These are phyloP conservation scores for Gentiana straminea DNA, from an alignment of 257 asterid species.

Conservation along the genomic window DNA sequence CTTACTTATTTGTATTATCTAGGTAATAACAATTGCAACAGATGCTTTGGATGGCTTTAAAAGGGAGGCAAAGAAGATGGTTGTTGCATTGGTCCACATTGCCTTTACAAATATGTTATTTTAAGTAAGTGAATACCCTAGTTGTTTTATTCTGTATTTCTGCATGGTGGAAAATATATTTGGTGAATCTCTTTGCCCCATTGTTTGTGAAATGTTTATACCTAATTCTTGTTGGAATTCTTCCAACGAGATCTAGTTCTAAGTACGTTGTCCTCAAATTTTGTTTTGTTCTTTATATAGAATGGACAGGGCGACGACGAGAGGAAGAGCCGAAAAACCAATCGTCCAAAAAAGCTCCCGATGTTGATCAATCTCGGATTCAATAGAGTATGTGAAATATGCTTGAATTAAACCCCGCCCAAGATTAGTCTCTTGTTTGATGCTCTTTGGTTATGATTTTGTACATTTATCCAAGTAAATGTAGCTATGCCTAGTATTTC, in stretches of 20 bases:
- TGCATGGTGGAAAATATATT: too few relatives aligned
- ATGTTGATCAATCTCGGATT: conserved; percentile 72
- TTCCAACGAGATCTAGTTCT: neutral
- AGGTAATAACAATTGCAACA: conserved; percentile 86
- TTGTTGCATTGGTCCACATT: conserved; percentile 94
- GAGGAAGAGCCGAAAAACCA: conserved; percentile 86
- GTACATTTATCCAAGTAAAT: too few relatives aligned
- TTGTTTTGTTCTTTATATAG: conserved; percentile 31
- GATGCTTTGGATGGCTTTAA: conserved; percentile 87
- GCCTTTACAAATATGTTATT: too few relatives aligned
- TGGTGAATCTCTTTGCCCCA: neutral
- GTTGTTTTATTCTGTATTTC: too few relatives aligned
- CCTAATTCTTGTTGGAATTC: neutral
- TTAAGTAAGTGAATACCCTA: too few relatives aligned
- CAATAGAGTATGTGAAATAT: conserved; percentile 45
- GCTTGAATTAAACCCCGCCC: neutral
- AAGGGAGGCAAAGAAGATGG: conserved; percentile 83
- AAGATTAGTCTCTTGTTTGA: neutral
- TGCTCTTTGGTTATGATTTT: conserved; percentile 6
- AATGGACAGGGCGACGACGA: conserved; percentile 94
- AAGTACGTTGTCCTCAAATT: neutral
- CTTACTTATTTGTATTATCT: neutral
- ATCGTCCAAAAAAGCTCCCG: conserved; percentile 67
- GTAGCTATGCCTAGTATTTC: too few relatives aligned
- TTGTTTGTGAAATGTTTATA: neutral